phyloP scores from a whole-genome alignment of 2,329 filamentous ascomycete species.

The Xylaria sp. region DNA sequence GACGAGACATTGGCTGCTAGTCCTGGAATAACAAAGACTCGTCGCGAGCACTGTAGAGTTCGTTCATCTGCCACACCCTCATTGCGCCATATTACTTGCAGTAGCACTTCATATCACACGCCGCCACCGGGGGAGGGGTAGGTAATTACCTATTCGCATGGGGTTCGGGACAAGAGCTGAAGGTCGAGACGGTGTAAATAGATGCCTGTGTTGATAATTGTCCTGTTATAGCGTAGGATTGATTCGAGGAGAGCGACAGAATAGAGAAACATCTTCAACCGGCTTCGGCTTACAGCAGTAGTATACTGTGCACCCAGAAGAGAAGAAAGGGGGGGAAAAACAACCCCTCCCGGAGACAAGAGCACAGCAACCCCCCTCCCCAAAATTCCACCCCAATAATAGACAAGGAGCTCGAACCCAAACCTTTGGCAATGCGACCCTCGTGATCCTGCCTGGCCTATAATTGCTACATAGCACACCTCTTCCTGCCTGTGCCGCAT shows the following conservation, averaged over 20 bases:
- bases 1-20: neutral
- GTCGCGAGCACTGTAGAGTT: constrained; percentile 8
- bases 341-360: constrained; percentile 1
- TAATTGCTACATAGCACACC: constrained; percentile 20
- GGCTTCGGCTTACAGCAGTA: neutral
- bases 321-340: neutral
- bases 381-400: constrained; percentile 30
- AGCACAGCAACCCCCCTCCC: neutral
- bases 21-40: neutral
- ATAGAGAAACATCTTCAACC: neutral
- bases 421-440: constrained; percentile 25
- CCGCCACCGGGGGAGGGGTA: constrained; percentile 14
- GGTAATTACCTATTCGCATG: constrained; percentile 4
- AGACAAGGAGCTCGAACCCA: constrained; percentile 8
- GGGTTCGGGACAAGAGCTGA: neutral
- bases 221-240: constrained; percentile 27
- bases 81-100: constrained; percentile 37
- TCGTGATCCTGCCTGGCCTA: constrained; percentile 30
- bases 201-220: constrained; percentile 14
- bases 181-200: constrained; percentile 10
- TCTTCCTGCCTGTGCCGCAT: constrained; percentile 23
- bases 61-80: constrained; percentile 28
- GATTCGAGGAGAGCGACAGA: neutral
- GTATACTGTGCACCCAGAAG: neutral
- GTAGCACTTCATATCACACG: constrained; percentile 35